These are phyloP conservation scores for Cenococcum geophilum DNA, from an alignment of 495 filamentous ascomycete species.

Conservation along the genomic window DNA sequence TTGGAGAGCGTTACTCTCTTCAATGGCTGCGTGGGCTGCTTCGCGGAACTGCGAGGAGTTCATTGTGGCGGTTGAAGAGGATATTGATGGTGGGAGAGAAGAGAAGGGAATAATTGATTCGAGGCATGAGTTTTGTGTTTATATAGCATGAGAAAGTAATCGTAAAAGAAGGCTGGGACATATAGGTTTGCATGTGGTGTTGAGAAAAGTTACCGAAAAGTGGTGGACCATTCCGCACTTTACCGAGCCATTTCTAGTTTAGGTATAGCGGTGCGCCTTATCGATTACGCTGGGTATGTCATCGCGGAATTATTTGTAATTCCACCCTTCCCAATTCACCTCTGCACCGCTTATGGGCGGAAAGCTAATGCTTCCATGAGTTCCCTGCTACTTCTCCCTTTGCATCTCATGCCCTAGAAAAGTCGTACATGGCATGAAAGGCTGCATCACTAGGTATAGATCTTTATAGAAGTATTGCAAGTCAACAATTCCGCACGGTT, in stretches of 20 bases:
- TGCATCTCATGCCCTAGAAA: no score
- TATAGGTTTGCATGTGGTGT: neutral
- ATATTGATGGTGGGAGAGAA: neutral
- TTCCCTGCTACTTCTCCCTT: no score
- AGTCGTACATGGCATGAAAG: no score
- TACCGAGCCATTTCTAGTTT: neutral
- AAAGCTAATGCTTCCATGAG: no score
- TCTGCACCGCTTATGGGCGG: neutral
- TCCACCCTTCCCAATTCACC: neutral
- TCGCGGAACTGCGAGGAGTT: slow-evolving; percentile 73
- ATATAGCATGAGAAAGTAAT: neutral
- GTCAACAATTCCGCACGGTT: no score
- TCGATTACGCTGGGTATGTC: neutral
- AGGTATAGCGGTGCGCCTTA: neutral
- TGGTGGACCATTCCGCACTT: neutral
- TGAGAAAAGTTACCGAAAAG: neutral
- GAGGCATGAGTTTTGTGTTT: neutral
- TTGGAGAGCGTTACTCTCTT: slow-evolving; percentile 60
- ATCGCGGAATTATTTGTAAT: neutral
- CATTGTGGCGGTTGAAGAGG: slow-evolving; percentile 47
- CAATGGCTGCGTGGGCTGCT: slow-evolving; percentile 74
- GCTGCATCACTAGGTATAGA: no score
- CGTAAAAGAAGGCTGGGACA: neutral
- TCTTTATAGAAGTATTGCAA: no score
- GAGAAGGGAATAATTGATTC: neutral